Evolutionary conservation across 1,139 yeast species (phyloP).

Genomic region (Hansenula lynferdii): DNA sequence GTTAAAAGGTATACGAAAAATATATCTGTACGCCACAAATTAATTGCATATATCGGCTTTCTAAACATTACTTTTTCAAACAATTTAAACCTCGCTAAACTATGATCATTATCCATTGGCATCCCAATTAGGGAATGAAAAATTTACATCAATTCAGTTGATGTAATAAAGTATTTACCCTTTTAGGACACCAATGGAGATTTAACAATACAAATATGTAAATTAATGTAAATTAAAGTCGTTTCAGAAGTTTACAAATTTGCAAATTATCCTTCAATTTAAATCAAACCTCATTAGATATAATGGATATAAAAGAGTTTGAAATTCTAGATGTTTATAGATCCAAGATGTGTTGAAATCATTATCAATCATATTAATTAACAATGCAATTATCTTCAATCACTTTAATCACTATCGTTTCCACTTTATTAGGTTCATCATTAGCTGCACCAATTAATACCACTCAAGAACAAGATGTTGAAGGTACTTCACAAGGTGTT

Average conservation of each 20-base stretch:
- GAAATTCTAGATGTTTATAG: too few relatives aligned
- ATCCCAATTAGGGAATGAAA: not conserved
- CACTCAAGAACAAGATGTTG: not conserved
- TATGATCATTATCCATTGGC: too few relatives aligned
- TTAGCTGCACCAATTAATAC: not conserved
- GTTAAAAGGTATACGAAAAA: too few relatives aligned
- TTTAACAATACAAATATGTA: not conserved
- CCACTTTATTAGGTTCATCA: not conserved
- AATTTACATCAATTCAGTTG: not conserved
- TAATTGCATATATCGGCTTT: not conserved
- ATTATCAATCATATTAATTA: not conserved
- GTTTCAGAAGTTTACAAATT: too few relatives aligned
- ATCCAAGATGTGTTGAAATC: too few relatives aligned
- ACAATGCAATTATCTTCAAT: not conserved
- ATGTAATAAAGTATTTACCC: conserved; percentile 1
- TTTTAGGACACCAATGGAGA: not conserved
- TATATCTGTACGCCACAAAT: too few relatives aligned
- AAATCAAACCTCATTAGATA: not conserved
- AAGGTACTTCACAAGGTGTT: not conserved
- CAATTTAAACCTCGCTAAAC: too few relatives aligned
- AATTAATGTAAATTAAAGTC: not conserved
- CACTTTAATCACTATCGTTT: not conserved
- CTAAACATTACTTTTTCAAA: too few relatives aligned
- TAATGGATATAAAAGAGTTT: too few relatives aligned
- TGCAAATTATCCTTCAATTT: too few relatives aligned